Conservation (phyloP, 129 eudicot genomes). For the Flaveria sonorensis region DNA sequence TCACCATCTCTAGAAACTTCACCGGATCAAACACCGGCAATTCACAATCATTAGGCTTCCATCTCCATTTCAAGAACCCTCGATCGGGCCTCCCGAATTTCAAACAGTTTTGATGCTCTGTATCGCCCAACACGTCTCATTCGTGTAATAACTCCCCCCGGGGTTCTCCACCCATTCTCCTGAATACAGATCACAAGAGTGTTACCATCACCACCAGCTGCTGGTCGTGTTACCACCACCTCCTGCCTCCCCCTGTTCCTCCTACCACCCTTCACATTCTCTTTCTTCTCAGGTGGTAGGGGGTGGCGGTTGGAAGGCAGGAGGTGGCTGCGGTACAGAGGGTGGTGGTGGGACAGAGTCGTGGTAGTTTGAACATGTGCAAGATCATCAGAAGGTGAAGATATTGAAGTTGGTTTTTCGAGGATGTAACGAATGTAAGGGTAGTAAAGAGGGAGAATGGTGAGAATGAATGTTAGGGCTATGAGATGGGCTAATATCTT, state of each 20-base stretch:
- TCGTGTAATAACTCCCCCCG: slow-evolving; percentile 69
- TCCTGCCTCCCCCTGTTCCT: slow-evolving; percentile 19
- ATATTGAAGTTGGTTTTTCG: slow-evolving; percentile 17
- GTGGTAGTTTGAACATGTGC: slow-evolving; percentile 29
- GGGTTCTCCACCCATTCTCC: slow-evolving; percentile 79
- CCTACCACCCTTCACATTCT: slow-evolving; percentile 18
- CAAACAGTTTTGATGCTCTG: slow-evolving; percentile 85
- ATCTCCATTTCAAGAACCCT: slow-evolving; percentile 75
- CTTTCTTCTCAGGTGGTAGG: slow-evolving; percentile 9
- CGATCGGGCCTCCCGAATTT: slow-evolving; percentile 64
- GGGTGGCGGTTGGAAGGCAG: slow-evolving; percentile 2
- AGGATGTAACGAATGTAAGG: slow-evolving; percentile 42
- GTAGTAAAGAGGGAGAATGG: slow-evolving; percentile 50
- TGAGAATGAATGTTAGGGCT: slow-evolving; percentile 37
- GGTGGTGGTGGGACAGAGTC: slow-evolving; percentile 31
- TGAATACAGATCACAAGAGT: slow-evolving; percentile 53
- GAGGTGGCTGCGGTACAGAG: slow-evolving; percentile 40
- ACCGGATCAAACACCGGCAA: slow-evolving; percentile 59
- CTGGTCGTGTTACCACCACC: neutral
- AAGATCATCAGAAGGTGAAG: slow-evolving; percentile 15
- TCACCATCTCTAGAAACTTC: slow-evolving; percentile 59
- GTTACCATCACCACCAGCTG: slow-evolving; percentile 11
- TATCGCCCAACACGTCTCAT: slow-evolving; percentile 58
- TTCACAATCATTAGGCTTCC: slow-evolving; percentile 76
- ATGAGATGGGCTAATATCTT: slow-evolving; percentile 44